Evolutionary conservation across 2,329 filamentous ascomycete species (phyloP).

Genomic region (Rhynchosporium agropyri): DNA sequence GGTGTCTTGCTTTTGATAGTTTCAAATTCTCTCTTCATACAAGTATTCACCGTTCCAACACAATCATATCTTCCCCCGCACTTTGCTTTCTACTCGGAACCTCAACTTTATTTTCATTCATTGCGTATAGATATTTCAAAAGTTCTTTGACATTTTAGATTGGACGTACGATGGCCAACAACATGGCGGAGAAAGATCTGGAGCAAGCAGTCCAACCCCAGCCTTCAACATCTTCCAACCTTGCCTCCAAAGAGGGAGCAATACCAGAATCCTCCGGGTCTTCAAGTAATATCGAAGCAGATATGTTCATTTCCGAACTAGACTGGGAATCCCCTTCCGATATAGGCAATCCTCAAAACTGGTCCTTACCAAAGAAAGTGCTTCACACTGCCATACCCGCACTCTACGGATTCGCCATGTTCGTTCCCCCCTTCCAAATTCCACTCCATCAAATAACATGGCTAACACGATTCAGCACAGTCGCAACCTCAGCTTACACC

Average conservation of each 20-base stretch:
- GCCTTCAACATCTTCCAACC: background rate
- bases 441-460: no score
- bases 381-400: slow-evolving; percentile 36
- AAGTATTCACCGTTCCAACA: background rate
- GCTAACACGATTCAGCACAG: slow-evolving; percentile 27
- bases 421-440: slow-evolving; percentile 10
- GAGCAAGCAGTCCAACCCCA: background rate
- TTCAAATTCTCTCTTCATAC: background rate
- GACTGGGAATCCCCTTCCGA: slow-evolving; percentile 36
- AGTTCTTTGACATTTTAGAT: background rate
- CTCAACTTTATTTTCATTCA: background rate
- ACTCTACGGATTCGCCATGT: slow-evolving; percentile 36
- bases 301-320: background rate
- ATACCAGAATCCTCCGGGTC: background rate
- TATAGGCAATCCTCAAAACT: slow-evolving; percentile 35
- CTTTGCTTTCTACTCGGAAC: background rate
- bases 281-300: slow-evolving; percentile 18
- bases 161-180: background rate
- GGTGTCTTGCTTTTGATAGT: background rate
- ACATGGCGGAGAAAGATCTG: background rate
- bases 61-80: background rate
- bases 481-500: slow-evolving; percentile 49
- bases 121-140: background rate
- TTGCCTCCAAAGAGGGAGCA: slow-evolving; percentile 9
- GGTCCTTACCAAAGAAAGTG: slow-evolving; percentile 32